Evolutionary conservation across 1,284 basidiomycete species (phyloP).

Genomic region (Irpex sp.): DNA sequence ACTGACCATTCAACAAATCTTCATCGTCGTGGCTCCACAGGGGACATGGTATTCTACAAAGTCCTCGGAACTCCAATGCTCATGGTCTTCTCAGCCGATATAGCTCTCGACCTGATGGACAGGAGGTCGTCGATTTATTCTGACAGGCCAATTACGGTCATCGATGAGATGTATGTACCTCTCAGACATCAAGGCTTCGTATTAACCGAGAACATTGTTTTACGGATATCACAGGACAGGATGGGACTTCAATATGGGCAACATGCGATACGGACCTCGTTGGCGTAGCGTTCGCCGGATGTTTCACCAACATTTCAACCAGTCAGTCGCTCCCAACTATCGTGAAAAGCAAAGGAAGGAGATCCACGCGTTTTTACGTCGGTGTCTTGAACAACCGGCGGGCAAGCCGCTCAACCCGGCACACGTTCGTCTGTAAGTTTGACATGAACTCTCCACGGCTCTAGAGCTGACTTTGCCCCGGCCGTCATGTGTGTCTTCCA

Average conservation of each 20-base stretch:
- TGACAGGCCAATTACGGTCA: not conserved
- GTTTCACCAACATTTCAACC: constrained; percentile 17
- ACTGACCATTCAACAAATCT: too few species aligned
- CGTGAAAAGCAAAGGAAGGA: constrained; percentile 15
- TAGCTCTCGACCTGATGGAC: constrained; percentile 4
- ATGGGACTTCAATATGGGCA: constrained; percentile 27
- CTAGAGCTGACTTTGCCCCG: not conserved
- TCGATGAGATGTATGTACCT: not conserved
- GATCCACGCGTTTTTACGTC: constrained; percentile 13
- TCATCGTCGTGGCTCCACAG: too few species aligned
- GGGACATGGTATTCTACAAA: too few species aligned
- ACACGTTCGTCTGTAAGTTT: constrained; percentile 4
- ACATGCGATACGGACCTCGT: constrained; percentile 27
- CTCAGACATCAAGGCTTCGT: not conserved
- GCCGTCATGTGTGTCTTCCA: not conserved
- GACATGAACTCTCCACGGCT: not conserved
- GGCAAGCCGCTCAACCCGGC: not conserved
- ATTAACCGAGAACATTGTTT: too few species aligned
- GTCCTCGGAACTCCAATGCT: too few species aligned
- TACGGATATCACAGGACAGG: constrained; percentile 11
- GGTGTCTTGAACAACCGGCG: constrained; percentile 11
- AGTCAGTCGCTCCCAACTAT: constrained; percentile 8
- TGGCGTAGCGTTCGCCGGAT: constrained; percentile 24
- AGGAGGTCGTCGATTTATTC: constrained; percentile 11
- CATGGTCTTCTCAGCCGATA: not conserved